Conservation (phyloP, 441 rosid species). For the Dalechampia spathulata region DNA sequence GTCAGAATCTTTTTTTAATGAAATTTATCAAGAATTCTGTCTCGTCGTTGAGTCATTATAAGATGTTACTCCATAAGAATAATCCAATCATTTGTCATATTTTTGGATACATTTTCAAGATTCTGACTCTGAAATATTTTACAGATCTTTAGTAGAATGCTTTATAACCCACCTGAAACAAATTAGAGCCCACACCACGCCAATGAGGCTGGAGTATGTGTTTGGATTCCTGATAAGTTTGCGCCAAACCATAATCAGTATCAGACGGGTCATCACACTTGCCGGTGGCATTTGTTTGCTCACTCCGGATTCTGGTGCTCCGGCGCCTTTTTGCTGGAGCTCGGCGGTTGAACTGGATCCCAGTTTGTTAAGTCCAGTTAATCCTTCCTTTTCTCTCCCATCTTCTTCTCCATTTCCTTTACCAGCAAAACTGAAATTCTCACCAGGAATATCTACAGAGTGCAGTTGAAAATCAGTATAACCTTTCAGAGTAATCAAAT, state of each 20-base stretch:
- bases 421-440: slow-evolving; percentile 38
- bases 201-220: slow-evolving; percentile 88
- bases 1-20: no score
- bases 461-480: no score
- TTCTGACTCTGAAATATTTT: no score
- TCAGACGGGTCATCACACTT: slow-evolving; percentile 96
- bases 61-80: no score
- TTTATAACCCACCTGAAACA: slow-evolving; percentile 59
- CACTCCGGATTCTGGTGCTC: slow-evolving; percentile 33
- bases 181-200: slow-evolving; percentile 80
- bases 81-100: slow-evolving; percentile 16
- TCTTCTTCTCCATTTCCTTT: slow-evolving; percentile 39
- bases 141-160: no score
- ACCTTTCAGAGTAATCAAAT: no score
- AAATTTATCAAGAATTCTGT: no score
- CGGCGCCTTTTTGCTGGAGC: slow-evolving; percentile 44
- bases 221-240: slow-evolving; percentile 92
- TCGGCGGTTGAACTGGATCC: slow-evolving; percentile 62
- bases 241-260: slow-evolving; percentile 97
- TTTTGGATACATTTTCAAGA: no score
- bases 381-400: slow-evolving; percentile 44
- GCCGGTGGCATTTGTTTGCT: slow-evolving; percentile 84
- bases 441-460: slow-evolving; percentile 40
- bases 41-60: no score
- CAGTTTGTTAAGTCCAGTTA: slow-evolving; percentile 46